Conservation (phyloP, 2,329 filamentous ascomycete genomes). For the Lachnellula cervina region DNA sequence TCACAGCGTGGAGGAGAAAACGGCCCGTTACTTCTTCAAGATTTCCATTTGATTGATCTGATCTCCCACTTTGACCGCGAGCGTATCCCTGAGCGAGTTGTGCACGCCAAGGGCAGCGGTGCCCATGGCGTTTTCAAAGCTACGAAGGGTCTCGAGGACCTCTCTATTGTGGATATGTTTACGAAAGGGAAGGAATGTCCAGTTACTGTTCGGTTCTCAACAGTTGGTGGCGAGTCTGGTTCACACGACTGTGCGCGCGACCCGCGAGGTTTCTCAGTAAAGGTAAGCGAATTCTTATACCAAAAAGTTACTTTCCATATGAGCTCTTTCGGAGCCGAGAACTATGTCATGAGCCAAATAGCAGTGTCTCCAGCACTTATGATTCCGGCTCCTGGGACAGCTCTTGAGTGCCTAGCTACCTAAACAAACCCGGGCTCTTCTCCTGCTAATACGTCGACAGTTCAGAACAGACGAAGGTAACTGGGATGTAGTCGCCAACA, state of each 20-base stretch:
- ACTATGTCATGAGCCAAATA: too few species aligned
- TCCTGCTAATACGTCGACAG: conserved; percentile 5
- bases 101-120: conserved; percentile 55
- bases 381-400: too few species aligned
- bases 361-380: too few species aligned
- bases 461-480: conserved; percentile 72
- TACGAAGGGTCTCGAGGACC: conserved; percentile 46
- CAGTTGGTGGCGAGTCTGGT: conserved; percentile 68
- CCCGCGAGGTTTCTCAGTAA: conserved; percentile 66
- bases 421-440: too few species aligned
- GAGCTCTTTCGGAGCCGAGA: too few species aligned
- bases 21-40: conserved; percentile 52
- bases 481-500: conserved; percentile 67
- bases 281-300: conserved; percentile 28
- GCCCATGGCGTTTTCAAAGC: conserved; percentile 52
- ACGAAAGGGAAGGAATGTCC: conserved; percentile 64
- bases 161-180: conserved; percentile 50
- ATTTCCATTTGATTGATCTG: conserved; percentile 58
- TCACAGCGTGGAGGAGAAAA: conserved; percentile 40
- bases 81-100: conserved; percentile 56
- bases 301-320: too few species aligned
- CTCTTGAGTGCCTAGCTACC: too few species aligned
- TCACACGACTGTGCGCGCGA: conserved; percentile 69
- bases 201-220: conserved; percentile 65
- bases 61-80: conserved; percentile 58